Percentiles rank a stretch among this genome's conserved stretches.
phyloP scores from a whole-genome alignment of 202 grass and related monocot species.

The Digitaria exilis region DNA sequence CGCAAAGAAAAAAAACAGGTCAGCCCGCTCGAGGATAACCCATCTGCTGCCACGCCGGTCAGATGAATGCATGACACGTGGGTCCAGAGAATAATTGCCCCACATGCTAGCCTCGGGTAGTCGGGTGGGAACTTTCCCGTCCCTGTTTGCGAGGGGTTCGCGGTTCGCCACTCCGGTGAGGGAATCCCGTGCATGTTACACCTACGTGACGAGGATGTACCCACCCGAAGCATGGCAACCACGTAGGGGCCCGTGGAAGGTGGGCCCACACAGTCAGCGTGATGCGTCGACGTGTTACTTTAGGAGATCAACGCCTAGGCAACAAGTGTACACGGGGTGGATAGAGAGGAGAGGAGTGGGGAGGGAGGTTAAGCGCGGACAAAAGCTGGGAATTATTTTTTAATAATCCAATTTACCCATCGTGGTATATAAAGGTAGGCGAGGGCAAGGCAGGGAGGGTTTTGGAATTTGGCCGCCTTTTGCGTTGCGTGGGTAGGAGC shows the following conservation, averaged over 20 bases:
- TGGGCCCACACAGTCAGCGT: neutral
- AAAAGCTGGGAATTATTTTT: conserved; percentile 20
- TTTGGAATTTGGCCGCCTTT: conserved; percentile 58
- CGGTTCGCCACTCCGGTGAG: neutral
- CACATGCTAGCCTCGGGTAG: conserved; percentile 34
- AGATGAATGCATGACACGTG: neutral
- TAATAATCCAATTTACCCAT: conserved; percentile 32
- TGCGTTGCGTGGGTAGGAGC: conserved; percentile 37
- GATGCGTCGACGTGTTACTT: neutral
- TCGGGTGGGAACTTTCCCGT: conserved; percentile 13
- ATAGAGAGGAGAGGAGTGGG: conserved; percentile 31
- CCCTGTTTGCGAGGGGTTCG: neutral
- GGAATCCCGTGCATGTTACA: conserved; percentile 13
- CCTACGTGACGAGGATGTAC: neutral
- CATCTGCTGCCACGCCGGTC: neutral
- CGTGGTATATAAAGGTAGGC: conserved; percentile 49
- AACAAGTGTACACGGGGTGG: conserved; percentile 40
- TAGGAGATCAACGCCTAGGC: conserved; percentile 6
- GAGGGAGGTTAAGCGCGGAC: conserved; percentile 37
- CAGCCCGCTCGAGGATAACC: neutral
- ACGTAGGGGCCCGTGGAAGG: rapidly evolving
- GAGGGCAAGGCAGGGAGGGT: conserved; percentile 37
- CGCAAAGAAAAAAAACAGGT: too few relatives aligned
- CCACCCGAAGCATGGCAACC: neutral
- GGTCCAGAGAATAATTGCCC: neutral